Evolutionary conservation across 176 grass and related monocot species (phyloP).

Genomic region (Oryza brachyantha): DNA sequence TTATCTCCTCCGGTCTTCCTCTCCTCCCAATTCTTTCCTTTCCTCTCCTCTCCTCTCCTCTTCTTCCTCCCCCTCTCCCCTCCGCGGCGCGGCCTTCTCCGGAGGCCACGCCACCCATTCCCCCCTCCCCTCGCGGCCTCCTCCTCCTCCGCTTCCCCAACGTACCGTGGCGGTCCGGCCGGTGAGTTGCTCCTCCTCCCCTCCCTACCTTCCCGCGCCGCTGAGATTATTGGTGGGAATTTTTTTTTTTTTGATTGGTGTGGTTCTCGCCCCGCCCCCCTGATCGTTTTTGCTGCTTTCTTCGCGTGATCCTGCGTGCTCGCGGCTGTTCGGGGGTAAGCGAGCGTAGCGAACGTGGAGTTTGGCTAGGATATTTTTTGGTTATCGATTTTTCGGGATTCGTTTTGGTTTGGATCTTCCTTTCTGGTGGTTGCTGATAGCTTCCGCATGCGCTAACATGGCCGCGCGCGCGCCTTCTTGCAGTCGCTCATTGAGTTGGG

Average conservation of each 20-base stretch:
- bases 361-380: background rate
- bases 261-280: too few species aligned
- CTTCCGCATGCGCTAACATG: background rate
- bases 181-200: background rate
- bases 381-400: background rate
- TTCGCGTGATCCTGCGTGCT: background rate
- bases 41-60: background rate
- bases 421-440: background rate
- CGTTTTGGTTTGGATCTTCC: background rate
- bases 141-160: conserved; percentile 20
- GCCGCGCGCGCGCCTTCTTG: background rate
- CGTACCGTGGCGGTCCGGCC: conserved; percentile 7
- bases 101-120: conserved; percentile 10
- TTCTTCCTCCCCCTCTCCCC: background rate
- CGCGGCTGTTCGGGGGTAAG: background rate
- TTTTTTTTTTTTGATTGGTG: too few species aligned
- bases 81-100: conserved; percentile 9
- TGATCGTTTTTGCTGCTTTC: background rate
- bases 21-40: background rate
- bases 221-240: too few species aligned
- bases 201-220: background rate
- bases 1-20: conserved; percentile 14
- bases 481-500: conserved; percentile 39
- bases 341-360: background rate
- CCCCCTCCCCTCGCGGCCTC: background rate